phyloP scores from a whole-genome alignment of 2,329 filamentous ascomycete genomes.

The Pezicula carpinea region DNA sequence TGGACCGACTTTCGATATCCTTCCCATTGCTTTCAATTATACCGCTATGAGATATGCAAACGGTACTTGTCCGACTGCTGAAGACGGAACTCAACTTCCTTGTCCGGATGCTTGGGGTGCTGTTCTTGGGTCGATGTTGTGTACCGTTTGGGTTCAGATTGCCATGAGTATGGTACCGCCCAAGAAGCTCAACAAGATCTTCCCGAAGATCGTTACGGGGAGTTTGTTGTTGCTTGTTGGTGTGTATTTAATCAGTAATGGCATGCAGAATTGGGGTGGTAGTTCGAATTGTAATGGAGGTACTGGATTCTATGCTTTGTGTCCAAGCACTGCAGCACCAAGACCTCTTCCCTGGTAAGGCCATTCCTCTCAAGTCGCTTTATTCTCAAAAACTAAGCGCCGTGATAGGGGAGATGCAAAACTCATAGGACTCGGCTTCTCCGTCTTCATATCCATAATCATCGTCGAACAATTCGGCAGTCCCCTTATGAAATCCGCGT shows the following conservation, averaged over 20 bases:
- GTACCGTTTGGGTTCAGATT: conserved; percentile 53
- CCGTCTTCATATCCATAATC: conserved; percentile 64
- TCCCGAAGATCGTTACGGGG: conserved; percentile 65
- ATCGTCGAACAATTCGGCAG: conserved; percentile 64
- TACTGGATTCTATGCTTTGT: conserved; percentile 47
- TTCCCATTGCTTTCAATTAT: conserved; percentile 59
- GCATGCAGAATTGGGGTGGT: conserved; percentile 66
- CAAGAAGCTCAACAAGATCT: conserved; percentile 53
- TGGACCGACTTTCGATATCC: conserved; percentile 63
- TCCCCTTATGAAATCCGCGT: conserved; percentile 65
- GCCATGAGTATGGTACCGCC: conserved; percentile 60
- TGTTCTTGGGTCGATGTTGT: conserved; percentile 50
- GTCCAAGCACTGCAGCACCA: conserved; percentile 53
- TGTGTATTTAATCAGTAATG: conserved; percentile 55
- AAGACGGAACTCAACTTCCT: conserved; percentile 51
- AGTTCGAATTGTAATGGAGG: conserved; percentile 49
- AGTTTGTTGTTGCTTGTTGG: conserved; percentile 65
- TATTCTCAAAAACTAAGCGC: background rate
- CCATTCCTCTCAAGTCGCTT: background rate
- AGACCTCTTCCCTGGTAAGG: conserved; percentile 49
- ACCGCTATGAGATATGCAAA: conserved; percentile 59
- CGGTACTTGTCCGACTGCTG: conserved; percentile 55
- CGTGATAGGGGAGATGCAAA: conserved; percentile 49
- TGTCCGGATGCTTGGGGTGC: conserved; percentile 65
- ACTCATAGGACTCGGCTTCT: conserved; percentile 63